These are phyloP conservation scores for Aspergillus fumigatus DNA, from an alignment of 2,329 filamentous ascomycete genomes.

Conservation along the genomic window DNA sequence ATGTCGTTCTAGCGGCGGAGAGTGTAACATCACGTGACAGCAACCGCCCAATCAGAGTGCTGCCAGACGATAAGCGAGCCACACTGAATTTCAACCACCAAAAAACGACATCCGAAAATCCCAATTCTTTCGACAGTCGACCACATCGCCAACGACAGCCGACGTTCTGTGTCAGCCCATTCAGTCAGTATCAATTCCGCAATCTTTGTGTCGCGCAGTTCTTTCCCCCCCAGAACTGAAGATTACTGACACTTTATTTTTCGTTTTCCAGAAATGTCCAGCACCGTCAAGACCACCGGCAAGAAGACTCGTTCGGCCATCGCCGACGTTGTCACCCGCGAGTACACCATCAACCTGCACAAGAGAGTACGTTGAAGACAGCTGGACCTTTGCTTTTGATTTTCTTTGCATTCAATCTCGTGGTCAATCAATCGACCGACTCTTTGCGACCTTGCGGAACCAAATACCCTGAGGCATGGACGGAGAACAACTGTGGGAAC, in stretches of 20 bases:
- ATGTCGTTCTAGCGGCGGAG: background rate
- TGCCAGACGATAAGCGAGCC: constrained; percentile 31
- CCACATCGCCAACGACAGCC: constrained; percentile 37
- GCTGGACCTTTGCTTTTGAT: constrained; percentile 8
- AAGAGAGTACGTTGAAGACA: constrained; percentile 78
- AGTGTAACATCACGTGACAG: constrained; percentile 5
- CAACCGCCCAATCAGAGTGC: constrained; percentile 23
- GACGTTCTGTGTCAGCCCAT: constrained; percentile 28
- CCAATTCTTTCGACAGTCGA: constrained; percentile 26
- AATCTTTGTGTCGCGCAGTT: background rate
- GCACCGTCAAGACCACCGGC: constrained; percentile 56
- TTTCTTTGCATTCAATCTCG: constrained; percentile 8
- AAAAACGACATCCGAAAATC: constrained; percentile 24
- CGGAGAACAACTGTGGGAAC: constrained; percentile 25
- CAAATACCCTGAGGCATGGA: constrained; percentile 22
- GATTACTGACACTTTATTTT: constrained; percentile 8
- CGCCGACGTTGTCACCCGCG: constrained; percentile 96
- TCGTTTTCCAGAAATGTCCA: constrained; percentile 58
- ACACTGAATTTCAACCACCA: constrained; percentile 31
- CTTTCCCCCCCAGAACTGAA: background rate
- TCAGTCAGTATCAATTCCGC: constrained; percentile 28
- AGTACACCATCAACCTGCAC: constrained; percentile 99
- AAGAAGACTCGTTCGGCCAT: constrained; percentile 89
- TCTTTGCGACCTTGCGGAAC: constrained; percentile 12
- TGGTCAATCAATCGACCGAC: constrained; percentile 2